These are phyloP conservation scores for Catharanthus roseus DNA, from an alignment of 257 asterid genomes.

Conservation along the genomic window DNA sequence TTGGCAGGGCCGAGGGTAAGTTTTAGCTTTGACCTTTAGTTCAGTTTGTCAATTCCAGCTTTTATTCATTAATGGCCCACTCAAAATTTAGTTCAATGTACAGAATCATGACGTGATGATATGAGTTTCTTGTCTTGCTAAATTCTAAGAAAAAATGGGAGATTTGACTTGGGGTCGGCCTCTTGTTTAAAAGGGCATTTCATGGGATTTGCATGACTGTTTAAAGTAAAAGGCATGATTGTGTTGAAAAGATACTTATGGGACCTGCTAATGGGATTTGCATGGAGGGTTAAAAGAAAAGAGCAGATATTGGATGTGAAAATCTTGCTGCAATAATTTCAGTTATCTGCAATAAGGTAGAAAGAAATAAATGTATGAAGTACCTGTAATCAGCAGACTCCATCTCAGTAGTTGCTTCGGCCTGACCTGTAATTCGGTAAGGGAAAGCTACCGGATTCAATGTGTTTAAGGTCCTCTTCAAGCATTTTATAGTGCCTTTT, in stretches of 20 bases:
- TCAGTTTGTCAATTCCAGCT: not conserved
- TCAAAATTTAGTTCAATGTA: not conserved
- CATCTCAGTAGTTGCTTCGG: constrained; percentile 17
- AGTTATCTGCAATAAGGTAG: not conserved
- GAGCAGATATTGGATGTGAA: not conserved
- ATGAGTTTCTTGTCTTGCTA: constrained; percentile 4
- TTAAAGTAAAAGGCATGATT: not conserved
- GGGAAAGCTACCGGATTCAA: constrained; percentile 66
- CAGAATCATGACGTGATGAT: constrained; percentile 8
- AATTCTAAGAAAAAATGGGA: not conserved
- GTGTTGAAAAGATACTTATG: not conserved
- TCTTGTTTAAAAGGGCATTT: not conserved
- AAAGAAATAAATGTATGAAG: not conserved
- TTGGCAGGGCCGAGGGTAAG: not conserved
- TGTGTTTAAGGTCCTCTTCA: constrained; percentile 61
- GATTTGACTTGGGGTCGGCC: not conserved
- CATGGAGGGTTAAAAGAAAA: not conserved
- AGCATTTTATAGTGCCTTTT: constrained; percentile 65
- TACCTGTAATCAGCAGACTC: constrained; percentile 20
- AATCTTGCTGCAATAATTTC: not conserved
- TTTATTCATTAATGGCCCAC: not conserved
- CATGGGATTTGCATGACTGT: not conserved
- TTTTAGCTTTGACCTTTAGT: not conserved
- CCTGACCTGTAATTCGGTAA: constrained; percentile 47
- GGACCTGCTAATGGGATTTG: not conserved